Evolutionary conservation across 2,329 filamentous ascomycete genomes (phyloP).

Genomic region (Fusarium irregulare): DNA sequence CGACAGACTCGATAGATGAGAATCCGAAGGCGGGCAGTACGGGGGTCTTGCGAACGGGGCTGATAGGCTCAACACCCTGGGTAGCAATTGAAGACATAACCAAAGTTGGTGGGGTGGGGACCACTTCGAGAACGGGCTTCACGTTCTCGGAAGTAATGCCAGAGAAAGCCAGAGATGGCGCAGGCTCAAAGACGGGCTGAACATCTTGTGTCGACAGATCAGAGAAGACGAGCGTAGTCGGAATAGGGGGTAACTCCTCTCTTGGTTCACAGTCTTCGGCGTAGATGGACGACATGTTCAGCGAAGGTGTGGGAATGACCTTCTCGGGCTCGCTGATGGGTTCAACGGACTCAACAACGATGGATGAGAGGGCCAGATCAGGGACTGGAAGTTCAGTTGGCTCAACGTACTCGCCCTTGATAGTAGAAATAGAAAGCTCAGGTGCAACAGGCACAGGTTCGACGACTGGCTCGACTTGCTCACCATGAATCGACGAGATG

Average conservation of each 20-base stretch:
- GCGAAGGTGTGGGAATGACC: conserved; percentile 43
- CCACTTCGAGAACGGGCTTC: conserved; percentile 47
- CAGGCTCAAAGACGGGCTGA: conserved; percentile 49
- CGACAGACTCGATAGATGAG: conserved; percentile 59
- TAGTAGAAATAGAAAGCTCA: conserved; percentile 36
- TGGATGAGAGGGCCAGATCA: conserved; percentile 47
- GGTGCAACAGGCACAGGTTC: conserved; percentile 25
- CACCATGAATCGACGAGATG: conserved; percentile 37
- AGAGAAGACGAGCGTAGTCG: conserved; percentile 50
- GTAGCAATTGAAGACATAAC: conserved; percentile 53
- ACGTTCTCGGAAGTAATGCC: conserved; percentile 51
- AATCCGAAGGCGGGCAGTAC: conserved; percentile 53
- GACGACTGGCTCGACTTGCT: conserved; percentile 39
- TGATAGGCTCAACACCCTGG: conserved; percentile 55
- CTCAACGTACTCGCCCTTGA: conserved; percentile 43
- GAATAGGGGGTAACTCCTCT: conserved; percentile 45
- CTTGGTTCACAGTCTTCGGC: conserved; percentile 51
- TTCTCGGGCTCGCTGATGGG: conserved; percentile 51
- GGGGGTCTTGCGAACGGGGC: conserved; percentile 44
- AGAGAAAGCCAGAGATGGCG: conserved; percentile 30
- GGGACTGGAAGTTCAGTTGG: conserved; percentile 36
- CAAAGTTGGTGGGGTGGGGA: conserved; percentile 45
- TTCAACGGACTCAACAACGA: conserved; percentile 47
- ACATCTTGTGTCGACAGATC: conserved; percentile 52
- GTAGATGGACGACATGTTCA: conserved; percentile 49